Conservation (phyloP, 2,329 filamentous ascomycete genomes). For the Xylaria sp. region DNA sequence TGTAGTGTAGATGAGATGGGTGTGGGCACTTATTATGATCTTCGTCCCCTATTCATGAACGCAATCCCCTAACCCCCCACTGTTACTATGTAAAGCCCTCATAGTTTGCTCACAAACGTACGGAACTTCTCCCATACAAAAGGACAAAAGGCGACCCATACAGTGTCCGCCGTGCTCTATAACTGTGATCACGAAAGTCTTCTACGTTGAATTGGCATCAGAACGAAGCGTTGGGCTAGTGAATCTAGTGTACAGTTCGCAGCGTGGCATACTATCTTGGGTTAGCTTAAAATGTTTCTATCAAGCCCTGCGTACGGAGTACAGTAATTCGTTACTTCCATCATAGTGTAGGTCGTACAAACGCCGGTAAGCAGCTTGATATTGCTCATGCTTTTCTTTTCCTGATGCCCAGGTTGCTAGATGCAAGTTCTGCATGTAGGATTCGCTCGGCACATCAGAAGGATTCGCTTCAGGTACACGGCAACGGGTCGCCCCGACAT, state of each 20-base stretch:
- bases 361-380: too few species aligned
- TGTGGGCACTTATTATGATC: slow-evolving; percentile 28
- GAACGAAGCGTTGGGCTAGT: background rate
- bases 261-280: background rate
- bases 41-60: slow-evolving; percentile 23
- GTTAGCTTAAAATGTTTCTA: background rate
- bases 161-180: slow-evolving; percentile 8
- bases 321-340: too few species aligned
- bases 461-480: too few species aligned
- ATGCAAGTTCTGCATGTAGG: too few species aligned
- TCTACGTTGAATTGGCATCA: background rate
- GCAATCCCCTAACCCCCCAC: slow-evolving; percentile 19
- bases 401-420: too few species aligned
- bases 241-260: background rate
- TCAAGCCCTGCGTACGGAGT: too few species aligned
- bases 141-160: slow-evolving; percentile 2
- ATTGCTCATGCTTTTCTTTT: too few species aligned
- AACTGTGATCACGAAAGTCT: background rate
- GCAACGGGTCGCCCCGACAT: too few species aligned
- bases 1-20: background rate
- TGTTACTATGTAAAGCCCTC: background rate
- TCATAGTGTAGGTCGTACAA: too few species aligned
- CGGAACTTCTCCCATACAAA: slow-evolving; percentile 1
- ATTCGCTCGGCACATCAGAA: too few species aligned
- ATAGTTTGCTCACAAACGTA: background rate